These are phyloP conservation scores for Purshia tridentata DNA, from an alignment of 306 rosid species.

Conservation along the genomic window DNA sequence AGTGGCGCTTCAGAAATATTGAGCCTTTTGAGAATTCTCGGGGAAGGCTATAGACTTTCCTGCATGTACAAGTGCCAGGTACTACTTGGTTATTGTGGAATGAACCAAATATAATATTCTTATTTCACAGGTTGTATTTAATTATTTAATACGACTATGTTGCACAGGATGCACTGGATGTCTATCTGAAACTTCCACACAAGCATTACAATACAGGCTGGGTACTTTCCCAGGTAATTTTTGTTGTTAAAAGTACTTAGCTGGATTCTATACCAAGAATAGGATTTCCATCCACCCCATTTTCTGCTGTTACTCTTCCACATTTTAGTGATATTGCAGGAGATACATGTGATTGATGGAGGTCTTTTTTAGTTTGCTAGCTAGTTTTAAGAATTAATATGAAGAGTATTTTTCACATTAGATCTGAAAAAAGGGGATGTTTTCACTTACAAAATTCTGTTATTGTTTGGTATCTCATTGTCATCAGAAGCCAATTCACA, in stretches of 20 bases:
- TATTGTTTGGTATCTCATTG: conserved; percentile 5
- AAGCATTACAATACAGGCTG: conserved; percentile 95
- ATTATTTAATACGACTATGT: conserved; percentile 22
- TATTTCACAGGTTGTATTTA: conserved; percentile 27
- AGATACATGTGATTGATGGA: neutral
- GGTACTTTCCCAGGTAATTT: conserved; percentile 94
- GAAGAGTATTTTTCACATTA: neutral
- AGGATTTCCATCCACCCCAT: conserved; percentile 4
- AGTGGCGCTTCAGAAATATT: conserved; percentile 72
- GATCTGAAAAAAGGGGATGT: neutral
- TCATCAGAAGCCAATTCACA: neutral
- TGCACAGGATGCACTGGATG: conserved; percentile 86
- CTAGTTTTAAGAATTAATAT: neutral
- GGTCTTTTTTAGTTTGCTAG: neutral
- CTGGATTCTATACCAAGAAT: neutral
- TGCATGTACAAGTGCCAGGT: conserved; percentile 92
- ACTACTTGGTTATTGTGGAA: conserved; percentile 30
- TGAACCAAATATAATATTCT: conserved; percentile 19
- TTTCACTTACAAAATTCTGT: neutral
- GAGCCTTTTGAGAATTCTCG: conserved; percentile 76
- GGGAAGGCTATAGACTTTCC: conserved; percentile 91
- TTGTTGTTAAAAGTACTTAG: conserved; percentile 13
- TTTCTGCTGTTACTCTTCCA: conserved; percentile 2
- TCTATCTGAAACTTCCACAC: conserved; percentile 74
- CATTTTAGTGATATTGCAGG: conserved; percentile 2